Evolutionary conservation across 257 asterid species (phyloP).

Genomic region (Solanum piurae): DNA sequence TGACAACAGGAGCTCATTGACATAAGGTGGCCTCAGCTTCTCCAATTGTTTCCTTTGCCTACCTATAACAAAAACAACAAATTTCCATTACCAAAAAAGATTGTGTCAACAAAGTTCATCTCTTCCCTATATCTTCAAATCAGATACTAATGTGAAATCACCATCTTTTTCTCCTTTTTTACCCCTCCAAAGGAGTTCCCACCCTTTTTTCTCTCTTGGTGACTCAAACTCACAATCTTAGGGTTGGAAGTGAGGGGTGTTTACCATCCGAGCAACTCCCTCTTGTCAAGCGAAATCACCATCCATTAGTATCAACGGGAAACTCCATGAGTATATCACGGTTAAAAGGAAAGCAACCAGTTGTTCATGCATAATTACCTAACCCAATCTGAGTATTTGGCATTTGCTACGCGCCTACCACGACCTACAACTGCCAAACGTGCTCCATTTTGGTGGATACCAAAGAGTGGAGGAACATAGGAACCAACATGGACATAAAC

Average conservation of each 20-base stretch:
- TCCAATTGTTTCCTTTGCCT: slow-evolving; percentile 79
- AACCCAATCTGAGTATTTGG: slow-evolving; percentile 88
- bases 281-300: neutral
- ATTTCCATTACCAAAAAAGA: slow-evolving; percentile 7
- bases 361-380: slow-evolving; percentile 31
- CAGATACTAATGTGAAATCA: neutral
- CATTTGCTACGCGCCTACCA: slow-evolving; percentile 72
- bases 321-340: neutral
- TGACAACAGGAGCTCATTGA: slow-evolving; percentile 68
- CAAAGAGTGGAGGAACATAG: slow-evolving; percentile 58
- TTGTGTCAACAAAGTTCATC: neutral
- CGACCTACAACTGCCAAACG: slow-evolving; percentile 71
- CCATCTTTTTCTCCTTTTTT: neutral
- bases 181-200: neutral
- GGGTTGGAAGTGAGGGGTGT: neutral
- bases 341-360: neutral
- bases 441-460: slow-evolving; percentile 41
- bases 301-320: neutral
- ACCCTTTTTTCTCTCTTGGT: neutral
- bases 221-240: neutral
- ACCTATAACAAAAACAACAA: slow-evolving; percentile 15
- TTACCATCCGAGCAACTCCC: neutral
- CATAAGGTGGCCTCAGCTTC: slow-evolving; percentile 81
- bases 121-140: neutral
- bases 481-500: slow-evolving; percentile 63